Percentiles rank a stretch among this genome's conserved stretches.
phyloP scores from a whole-genome alignment of 2,329 filamentous ascomycete species.

The Trichoderma sp. region DNA sequence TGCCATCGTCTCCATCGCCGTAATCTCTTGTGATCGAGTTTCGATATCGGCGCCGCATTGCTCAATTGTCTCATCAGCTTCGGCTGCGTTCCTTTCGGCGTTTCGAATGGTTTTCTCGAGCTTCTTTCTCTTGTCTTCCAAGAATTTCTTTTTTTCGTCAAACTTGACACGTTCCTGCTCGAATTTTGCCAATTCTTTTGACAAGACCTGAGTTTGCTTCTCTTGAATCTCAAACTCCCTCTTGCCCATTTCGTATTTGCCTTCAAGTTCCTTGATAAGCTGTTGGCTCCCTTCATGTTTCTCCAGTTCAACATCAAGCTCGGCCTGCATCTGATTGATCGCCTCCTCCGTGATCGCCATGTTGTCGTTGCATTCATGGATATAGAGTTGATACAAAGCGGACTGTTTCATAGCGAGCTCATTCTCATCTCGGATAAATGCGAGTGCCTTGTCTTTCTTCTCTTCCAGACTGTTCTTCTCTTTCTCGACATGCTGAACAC shows the following conservation, averaged over 20 bases:
- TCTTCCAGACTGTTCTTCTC: conserved; percentile 90
- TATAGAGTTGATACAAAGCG: conserved; percentile 87
- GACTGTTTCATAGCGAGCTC: conserved; percentile 87
- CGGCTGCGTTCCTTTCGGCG: conserved; percentile 69
- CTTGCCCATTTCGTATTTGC: conserved; percentile 74
- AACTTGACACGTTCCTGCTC: conserved; percentile 98
- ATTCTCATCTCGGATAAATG: conserved; percentile 89
- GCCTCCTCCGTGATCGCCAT: conserved; percentile 85
- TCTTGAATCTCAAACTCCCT: conserved; percentile 82
- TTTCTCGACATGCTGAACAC: conserved; percentile 97
- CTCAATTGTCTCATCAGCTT: conserved; percentile 74
- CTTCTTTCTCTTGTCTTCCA: conserved; percentile 89
- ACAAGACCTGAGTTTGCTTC: conserved; percentile 72
- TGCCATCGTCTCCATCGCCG: conserved; percentile 72
- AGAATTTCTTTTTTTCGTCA: conserved; percentile 95
- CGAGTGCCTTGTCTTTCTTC: conserved; percentile 92
- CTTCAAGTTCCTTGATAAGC: conserved; percentile 85
- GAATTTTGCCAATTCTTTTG: conserved; percentile 87
- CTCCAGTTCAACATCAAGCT: conserved; percentile 82
- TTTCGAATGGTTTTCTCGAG: conserved; percentile 82
- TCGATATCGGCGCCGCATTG: conserved; percentile 78
- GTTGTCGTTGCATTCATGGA: conserved; percentile 85
- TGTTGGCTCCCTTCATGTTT: conserved; percentile 89
- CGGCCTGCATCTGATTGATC: conserved; percentile 82
- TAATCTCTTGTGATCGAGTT: conserved; percentile 70